These are phyloP conservation scores for Trichoderma koningiopsis DNA, from an alignment of 2,329 filamentous ascomycete species.

Conservation along the genomic window DNA sequence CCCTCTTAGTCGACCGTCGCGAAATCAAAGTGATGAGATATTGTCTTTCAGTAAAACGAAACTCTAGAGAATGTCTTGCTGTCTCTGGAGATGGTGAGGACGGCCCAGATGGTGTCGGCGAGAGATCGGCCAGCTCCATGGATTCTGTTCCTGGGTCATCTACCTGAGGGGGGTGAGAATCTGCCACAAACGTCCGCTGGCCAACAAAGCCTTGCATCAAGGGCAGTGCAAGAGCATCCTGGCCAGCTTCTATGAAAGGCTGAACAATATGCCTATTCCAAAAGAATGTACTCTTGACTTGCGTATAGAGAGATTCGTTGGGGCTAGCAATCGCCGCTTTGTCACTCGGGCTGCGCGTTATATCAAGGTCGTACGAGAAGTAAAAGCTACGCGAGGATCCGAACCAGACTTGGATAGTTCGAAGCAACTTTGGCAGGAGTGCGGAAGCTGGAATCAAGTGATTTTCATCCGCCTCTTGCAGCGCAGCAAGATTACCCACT, in stretches of 20 bases:
- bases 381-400: slow-evolving; percentile 83
- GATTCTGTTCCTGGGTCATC: slow-evolving; percentile 51
- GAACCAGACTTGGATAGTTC: slow-evolving; percentile 83
- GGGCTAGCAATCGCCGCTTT: slow-evolving; percentile 29
- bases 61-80: slow-evolving; percentile 41
- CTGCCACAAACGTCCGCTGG: slow-evolving; percentile 77
- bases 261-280: slow-evolving; percentile 82
- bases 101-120: slow-evolving; percentile 35
- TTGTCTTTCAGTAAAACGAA: slow-evolving; percentile 53
- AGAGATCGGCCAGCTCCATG: slow-evolving; percentile 48
- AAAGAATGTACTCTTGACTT: slow-evolving; percentile 79
- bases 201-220: slow-evolving; percentile 94
- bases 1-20: slow-evolving; percentile 81
- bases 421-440: slow-evolving; percentile 80
- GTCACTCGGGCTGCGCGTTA: slow-evolving; percentile 67
- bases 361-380: slow-evolving; percentile 92
- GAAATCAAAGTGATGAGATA: slow-evolving; percentile 90
- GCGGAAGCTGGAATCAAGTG: slow-evolving; percentile 39
- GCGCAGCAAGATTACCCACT: slow-evolving; percentile 41
- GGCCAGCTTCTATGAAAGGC: slow-evolving; percentile 73
- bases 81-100: slow-evolving; percentile 34
- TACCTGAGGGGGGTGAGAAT: slow-evolving; percentile 59
- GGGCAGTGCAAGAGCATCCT: slow-evolving; percentile 73
- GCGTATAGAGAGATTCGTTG: slow-evolving; percentile 63
- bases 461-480: slow-evolving; percentile 40